Evolutionary conservation across 768 basidiomycete species (phyloP).

Genomic region (Cytidiella melzeri): DNA sequence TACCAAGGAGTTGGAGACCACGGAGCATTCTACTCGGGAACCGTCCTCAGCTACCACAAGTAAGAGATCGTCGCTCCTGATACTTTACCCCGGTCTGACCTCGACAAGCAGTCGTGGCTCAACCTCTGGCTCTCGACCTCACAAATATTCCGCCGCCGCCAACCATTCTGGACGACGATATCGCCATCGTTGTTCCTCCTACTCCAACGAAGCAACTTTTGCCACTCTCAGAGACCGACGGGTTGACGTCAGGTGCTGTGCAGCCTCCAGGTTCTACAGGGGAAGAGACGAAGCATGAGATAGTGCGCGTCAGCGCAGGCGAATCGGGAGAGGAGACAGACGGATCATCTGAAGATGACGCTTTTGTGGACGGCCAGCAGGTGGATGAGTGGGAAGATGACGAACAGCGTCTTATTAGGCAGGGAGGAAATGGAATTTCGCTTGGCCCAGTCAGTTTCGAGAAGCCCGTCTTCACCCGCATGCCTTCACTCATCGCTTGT

Average conservation of each 20-base stretch:
- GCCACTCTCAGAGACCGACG: constrained; percentile 74
- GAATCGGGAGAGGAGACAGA: constrained; percentile 48
- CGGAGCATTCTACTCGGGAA: constrained; percentile 15
- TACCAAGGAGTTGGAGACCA: constrained; percentile 8
- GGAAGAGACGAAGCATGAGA: constrained; percentile 21
- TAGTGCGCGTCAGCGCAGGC: constrained; percentile 29
- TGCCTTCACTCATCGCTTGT: not conserved
- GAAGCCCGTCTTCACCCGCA: not conserved
- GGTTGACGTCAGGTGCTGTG: constrained; percentile 85
- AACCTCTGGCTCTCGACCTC: constrained; percentile 13
- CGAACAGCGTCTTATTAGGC: constrained; percentile 81
- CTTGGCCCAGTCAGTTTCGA: constrained; percentile 66
- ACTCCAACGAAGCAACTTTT: constrained; percentile 41
- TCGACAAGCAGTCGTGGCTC: constrained; percentile 7
- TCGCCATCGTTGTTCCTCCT: constrained; percentile 40
- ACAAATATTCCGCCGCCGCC: constrained; percentile 11
- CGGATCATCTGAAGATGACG: constrained; percentile 58
- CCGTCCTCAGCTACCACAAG: constrained; percentile 19
- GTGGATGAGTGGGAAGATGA: constrained; percentile 74
- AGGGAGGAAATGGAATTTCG: constrained; percentile 91
- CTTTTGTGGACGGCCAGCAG: constrained; percentile 43
- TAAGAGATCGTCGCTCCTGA: constrained; percentile 8
- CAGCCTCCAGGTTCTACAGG: constrained; percentile 85
- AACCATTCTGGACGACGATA: constrained; percentile 14
- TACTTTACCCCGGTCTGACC: constrained; percentile 1